These are phyloP conservation scores for Candida sp. DNA, from an alignment of 1,139 yeast genomes.

Conservation along the genomic window DNA sequence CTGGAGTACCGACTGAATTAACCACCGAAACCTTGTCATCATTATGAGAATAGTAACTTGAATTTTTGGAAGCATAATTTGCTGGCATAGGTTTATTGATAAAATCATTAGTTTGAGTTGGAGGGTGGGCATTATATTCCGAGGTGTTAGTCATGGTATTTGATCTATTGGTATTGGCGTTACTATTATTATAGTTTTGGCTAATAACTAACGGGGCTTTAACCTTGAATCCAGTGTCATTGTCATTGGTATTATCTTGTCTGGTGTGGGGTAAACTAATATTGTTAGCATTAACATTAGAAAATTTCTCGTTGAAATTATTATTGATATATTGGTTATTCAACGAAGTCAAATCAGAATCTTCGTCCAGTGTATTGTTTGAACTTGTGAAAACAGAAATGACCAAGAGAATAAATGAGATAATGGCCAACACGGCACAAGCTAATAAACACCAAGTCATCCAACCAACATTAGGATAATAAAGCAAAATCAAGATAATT, in stretches of 20 bases:
- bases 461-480: slow-evolving; percentile 65
- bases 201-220: slow-evolving; percentile 7
- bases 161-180: background rate
- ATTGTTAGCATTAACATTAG: slow-evolving; percentile 4
- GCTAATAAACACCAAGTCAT: slow-evolving; percentile 68
- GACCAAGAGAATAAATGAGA: slow-evolving; percentile 26
- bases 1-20: slow-evolving; percentile 32
- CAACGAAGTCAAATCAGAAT: slow-evolving; percentile 14
- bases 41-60: slow-evolving; percentile 11
- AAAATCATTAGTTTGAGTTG: slow-evolving; percentile 28
- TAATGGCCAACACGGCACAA: slow-evolving; percentile 53
- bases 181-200: background rate
- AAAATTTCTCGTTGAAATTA: slow-evolving; percentile 17
- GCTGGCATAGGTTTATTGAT: slow-evolving; percentile 14
- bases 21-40: slow-evolving; percentile 21
- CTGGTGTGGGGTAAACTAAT: slow-evolving; percentile 4
- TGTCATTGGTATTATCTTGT: slow-evolving; percentile 3
- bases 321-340: slow-evolving; percentile 11
- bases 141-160: slow-evolving; percentile 2
- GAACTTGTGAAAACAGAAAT: slow-evolving; percentile 13
- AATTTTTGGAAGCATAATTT: background rate
- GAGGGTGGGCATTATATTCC: slow-evolving; percentile 26
- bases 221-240: slow-evolving; percentile 5
- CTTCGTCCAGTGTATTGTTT: slow-evolving; percentile 21
- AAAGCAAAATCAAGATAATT: slow-evolving; percentile 51